phyloP scores from a whole-genome alignment of 2,329 filamentous ascomycete genomes.

The Parastagonospora avenae region DNA sequence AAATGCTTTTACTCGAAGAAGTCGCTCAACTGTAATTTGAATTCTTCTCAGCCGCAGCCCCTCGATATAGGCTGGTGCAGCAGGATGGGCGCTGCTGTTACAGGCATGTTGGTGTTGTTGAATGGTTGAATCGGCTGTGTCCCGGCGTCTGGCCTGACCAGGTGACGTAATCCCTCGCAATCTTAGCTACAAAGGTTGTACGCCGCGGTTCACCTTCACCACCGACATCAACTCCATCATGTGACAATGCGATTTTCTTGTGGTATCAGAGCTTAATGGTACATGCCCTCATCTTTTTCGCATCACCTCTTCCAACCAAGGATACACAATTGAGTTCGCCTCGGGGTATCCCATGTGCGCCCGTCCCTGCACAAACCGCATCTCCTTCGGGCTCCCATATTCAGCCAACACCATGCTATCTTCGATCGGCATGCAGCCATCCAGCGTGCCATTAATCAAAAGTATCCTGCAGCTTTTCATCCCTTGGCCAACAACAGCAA shows the following conservation, averaged over 20 bases:
- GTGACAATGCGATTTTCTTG: too few species aligned
- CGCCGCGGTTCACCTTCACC: too few species aligned
- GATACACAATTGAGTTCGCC: constrained; percentile 37
- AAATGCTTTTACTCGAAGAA: too few species aligned
- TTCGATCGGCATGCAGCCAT: constrained; percentile 66
- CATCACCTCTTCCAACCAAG: constrained; percentile 41
- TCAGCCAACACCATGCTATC: constrained; percentile 60
- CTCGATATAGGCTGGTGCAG: neutral
- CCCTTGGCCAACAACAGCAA: constrained; percentile 41
- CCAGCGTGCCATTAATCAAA: constrained; percentile 61
- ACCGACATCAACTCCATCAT: too few species aligned
- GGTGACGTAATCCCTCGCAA: too few species aligned
- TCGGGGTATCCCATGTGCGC: constrained; percentile 55
- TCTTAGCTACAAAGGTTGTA: too few species aligned
- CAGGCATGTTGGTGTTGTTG: too few species aligned
- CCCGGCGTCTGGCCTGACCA: too few species aligned
- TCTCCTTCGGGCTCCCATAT: constrained; percentile 60
- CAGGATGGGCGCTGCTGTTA: too few species aligned
- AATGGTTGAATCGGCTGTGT: too few species aligned
- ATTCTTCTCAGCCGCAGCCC: neutral
- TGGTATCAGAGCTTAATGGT: too few species aligned
- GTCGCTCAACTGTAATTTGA: too few species aligned
- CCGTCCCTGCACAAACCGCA: constrained; percentile 49
- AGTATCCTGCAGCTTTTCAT: constrained; percentile 55
- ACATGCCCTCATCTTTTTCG: neutral